Percentiles rank a stretch among this genome's conserved stretches.
Conservation (phyloP, 164 flowering plant species). For the Tinospora cordifolia region DNA sequence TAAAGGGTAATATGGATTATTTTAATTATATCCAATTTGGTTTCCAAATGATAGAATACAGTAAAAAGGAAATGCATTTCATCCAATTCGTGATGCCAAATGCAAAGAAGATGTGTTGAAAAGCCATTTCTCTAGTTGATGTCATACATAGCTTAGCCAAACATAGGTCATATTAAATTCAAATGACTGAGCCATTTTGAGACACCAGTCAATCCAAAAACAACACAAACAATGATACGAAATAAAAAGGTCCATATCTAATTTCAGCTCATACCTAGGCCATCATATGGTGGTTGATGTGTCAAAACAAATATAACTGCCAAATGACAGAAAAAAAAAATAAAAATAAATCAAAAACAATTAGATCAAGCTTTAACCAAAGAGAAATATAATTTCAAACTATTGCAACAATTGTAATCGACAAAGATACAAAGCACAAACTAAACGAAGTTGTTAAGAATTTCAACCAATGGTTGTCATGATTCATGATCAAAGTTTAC, state of each 20-base stretch:
- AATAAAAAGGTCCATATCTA: not conserved
- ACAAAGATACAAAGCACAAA: not conserved
- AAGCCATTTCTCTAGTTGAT: not conserved
- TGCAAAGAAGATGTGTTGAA: not conserved
- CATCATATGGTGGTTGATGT: constrained; percentile 65
- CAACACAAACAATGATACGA: not conserved
- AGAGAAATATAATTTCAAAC: not conserved
- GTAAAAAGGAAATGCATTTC: no score
- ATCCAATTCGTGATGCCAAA: no score
- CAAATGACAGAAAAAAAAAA: constrained; percentile 11
- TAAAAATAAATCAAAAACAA: no score
- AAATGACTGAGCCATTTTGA: not conserved
- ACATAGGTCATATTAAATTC: not conserved
- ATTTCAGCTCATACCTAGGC: constrained; percentile 45
- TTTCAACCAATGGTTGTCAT: not conserved
- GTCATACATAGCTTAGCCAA: not conserved
- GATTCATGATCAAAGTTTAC: not conserved
- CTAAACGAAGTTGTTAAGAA: not conserved
- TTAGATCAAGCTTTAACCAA: not conserved
- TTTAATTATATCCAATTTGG: no score
- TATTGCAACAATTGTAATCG: not conserved
- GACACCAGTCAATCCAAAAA: not conserved
- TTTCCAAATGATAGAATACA: no score
- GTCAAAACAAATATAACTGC: constrained; percentile 60
- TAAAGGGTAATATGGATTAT: no score